A percentile compares a stretch with the other conserved stretches of the same genome.
These are phyloP conservation scores for Tranzscheliella williamsii DNA, from an alignment of 1,284 basidiomycete genomes.

Conservation along the genomic window DNA sequence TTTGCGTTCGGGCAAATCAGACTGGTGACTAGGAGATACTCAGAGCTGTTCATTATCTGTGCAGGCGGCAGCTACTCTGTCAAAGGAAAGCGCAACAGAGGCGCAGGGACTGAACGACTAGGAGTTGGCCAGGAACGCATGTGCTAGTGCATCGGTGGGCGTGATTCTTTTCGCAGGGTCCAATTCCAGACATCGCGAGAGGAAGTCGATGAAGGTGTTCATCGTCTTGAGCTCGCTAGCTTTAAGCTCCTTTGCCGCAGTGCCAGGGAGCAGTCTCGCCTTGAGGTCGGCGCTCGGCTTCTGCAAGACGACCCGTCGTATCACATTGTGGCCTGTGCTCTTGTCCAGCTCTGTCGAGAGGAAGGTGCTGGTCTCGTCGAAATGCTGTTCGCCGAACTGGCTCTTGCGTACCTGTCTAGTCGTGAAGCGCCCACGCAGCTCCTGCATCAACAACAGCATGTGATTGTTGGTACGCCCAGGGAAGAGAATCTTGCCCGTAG, in stretches of 20 bases:
- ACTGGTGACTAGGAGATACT: too few relatives aligned
- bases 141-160: constrained; percentile 81
- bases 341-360: constrained; percentile 49
- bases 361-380: constrained; percentile 76
- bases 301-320: constrained; percentile 49
- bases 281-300: constrained; percentile 81
- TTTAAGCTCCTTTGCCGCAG: constrained; percentile 72
- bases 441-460: constrained; percentile 79
- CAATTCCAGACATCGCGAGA: constrained; percentile 88
- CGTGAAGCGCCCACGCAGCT: constrained; percentile 90
- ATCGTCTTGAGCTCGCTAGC: constrained; percentile 85
- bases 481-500: constrained; percentile 97
- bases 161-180: constrained; percentile 84
- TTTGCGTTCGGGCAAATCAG: too few relatives aligned
- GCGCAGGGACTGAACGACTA: too few relatives aligned
- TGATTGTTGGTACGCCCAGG: constrained; percentile 97
- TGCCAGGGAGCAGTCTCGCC: constrained; percentile 77
- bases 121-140: constrained; percentile 86
- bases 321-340: constrained; percentile 67
- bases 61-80: too few relatives aligned
- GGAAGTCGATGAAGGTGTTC: constrained; percentile 81
- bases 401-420: constrained; percentile 91
- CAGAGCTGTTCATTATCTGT: too few relatives aligned
- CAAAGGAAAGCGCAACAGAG: too few relatives aligned
- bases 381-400: constrained; percentile 86